Conservation (phyloP, 345 rosid species). For the Passiflora organensis region DNA sequence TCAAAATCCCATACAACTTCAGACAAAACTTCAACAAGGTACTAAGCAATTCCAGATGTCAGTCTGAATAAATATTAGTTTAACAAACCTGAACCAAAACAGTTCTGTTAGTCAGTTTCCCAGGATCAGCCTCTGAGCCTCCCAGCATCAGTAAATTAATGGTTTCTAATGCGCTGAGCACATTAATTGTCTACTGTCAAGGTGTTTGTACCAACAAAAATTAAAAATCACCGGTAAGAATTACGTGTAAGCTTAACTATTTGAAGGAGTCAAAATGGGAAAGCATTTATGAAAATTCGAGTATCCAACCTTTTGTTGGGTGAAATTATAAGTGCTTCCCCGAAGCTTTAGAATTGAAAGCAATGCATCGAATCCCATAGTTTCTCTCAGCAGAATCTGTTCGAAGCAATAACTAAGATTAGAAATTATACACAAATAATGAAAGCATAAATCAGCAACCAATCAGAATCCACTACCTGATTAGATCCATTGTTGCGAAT, state of each 20-base stretch:
- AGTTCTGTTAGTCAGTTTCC: constrained; percentile 70
- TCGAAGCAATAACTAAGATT: constrained; percentile 17
- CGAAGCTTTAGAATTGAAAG: constrained; percentile 71
- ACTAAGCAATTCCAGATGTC: neutral
- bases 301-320: constrained; percentile 94
- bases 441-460: constrained; percentile 13
- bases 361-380: constrained; percentile 77
- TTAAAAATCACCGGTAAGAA: constrained; percentile 39
- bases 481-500: constrained; percentile 77
- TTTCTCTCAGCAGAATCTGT: constrained; percentile 85
- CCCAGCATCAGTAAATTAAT: constrained; percentile 74
- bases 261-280: neutral
- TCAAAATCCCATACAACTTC: constrained; percentile 15
- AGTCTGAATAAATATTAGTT: constrained; percentile 5
- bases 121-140: constrained; percentile 60
- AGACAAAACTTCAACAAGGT: constrained; percentile 12
- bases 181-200: constrained; percentile 94
- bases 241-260: constrained; percentile 9
- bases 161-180: constrained; percentile 80
- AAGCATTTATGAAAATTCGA: constrained; percentile 21
- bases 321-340: constrained; percentile 73
- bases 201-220: constrained; percentile 39
- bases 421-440: constrained; percentile 15
- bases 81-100: constrained; percentile 79
- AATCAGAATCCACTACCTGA: constrained; percentile 59